phyloP scores from a whole-genome alignment of 176 grass and related monocot genomes.

The Dendrocalamus sinicus region DNA sequence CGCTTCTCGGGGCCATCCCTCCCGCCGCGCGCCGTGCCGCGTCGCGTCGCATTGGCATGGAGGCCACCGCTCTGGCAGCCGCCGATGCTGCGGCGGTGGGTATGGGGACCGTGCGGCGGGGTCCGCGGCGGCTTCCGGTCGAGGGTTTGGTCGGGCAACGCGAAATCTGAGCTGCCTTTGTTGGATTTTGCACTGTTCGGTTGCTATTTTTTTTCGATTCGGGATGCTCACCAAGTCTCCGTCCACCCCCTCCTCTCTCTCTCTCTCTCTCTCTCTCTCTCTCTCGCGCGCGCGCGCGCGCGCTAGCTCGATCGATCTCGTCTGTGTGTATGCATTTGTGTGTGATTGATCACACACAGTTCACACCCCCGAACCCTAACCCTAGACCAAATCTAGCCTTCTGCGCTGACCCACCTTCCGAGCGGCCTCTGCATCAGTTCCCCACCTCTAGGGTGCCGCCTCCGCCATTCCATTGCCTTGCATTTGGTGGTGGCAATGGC shows the following conservation, averaged over 20 bases:
- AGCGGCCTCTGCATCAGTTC: background rate
- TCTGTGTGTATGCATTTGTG: background rate
- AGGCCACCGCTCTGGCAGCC: constrained; percentile 1
- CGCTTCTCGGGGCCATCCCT: no score
- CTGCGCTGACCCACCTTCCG: background rate
- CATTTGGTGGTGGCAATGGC: background rate
- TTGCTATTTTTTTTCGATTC: background rate
- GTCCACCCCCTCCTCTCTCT: background rate
- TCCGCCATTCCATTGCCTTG: background rate
- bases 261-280: no score
- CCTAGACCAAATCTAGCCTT: background rate
- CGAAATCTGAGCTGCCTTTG: constrained; percentile 40
- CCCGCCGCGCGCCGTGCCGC: background rate
- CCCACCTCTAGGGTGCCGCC: constrained; percentile 9
- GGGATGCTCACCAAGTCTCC: background rate
- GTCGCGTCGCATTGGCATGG: background rate
- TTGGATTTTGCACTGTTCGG: background rate
- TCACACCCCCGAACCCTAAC: background rate
- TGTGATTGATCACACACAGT: background rate
- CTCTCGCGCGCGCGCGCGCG: rapidly evolving
- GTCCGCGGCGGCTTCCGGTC: background rate
- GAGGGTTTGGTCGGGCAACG: background rate
- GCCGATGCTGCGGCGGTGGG: background rate
- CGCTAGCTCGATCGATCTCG: background rate
- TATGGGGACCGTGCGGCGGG: constrained; percentile 29